These are phyloP conservation scores for Prunus kanzakura DNA, from an alignment of 306 rosid species.

Conservation along the genomic window DNA sequence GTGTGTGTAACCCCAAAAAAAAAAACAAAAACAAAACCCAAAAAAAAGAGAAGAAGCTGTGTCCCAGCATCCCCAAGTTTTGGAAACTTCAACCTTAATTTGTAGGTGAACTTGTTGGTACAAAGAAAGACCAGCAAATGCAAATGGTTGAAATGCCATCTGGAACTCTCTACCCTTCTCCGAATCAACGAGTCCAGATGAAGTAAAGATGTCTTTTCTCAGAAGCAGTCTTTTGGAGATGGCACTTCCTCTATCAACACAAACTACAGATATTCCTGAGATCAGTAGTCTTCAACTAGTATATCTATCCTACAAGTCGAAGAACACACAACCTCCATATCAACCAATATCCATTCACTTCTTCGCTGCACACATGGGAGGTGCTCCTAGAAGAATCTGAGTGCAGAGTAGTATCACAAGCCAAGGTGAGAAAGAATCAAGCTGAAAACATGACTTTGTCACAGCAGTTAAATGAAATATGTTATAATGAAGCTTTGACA, in stretches of 20 bases:
- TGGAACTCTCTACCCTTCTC: background rate
- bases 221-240: background rate
- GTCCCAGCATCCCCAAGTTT: background rate
- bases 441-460: constrained; percentile 4
- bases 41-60: no score
- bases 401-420: background rate
- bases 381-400: background rate
- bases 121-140: no score
- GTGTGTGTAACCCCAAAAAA: background rate
- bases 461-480: background rate
- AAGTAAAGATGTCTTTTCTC: background rate
- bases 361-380: background rate
- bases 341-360: background rate
- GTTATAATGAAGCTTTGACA: background rate
- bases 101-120: no score
- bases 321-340: background rate
- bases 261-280: background rate
- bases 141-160: no score
- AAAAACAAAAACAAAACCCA: no score
- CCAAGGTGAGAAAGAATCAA: constrained; percentile 41
- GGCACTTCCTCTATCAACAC: constrained; percentile 29
- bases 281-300: no score
- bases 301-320: background rate
- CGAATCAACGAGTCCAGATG: background rate
- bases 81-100: background rate